Percentiles rank a stretch among this genome's conserved stretches.
Evolutionary conservation across 331 rosid species (phyloP).

Genomic region (Malus hybrid): DNA sequence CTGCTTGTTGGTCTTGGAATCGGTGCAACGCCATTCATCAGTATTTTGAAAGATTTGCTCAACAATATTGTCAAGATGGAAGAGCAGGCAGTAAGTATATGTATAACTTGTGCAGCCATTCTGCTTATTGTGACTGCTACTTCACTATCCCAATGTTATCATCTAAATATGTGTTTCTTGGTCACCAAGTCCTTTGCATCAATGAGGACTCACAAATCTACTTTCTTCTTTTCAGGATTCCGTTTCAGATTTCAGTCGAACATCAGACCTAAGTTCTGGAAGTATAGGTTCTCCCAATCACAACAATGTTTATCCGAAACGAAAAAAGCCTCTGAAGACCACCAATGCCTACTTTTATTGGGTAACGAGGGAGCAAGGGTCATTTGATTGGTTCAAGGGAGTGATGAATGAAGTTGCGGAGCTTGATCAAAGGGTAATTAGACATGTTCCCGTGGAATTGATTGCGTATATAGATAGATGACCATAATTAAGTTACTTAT

Average conservation of each 20-base stretch:
- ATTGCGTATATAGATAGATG: neutral
- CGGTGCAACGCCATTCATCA: slow-evolving; percentile 98
- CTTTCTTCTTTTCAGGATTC: slow-evolving; percentile 51
- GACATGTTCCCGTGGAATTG: slow-evolving; percentile 5
- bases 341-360: slow-evolving; percentile 97
- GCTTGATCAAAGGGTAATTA: slow-evolving; percentile 82
- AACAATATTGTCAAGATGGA: slow-evolving; percentile 89
- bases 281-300: slow-evolving; percentile 52
- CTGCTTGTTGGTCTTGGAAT: slow-evolving; percentile 96
- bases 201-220: neutral
- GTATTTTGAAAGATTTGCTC: slow-evolving; percentile 89
- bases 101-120: neutral
- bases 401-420: slow-evolving; percentile 99
- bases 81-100: slow-evolving; percentile 80
- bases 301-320: slow-evolving; percentile 49
- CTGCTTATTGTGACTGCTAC: neutral
- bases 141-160: neutral
- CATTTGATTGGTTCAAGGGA: slow-evolving; percentile 99
- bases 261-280: slow-evolving; percentile 59
- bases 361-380: slow-evolving; percentile 99
- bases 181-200: neutral
- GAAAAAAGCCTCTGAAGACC: slow-evolving; percentile 69
- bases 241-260: slow-evolving; percentile 56
- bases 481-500: neutral
- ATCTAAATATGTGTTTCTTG: neutral